Percentiles rank a stretch among this genome's conserved stretches.
Evolutionary conservation across 331 rosid genomes (phyloP).

Genomic region (Erythrophleum ivorense): DNA sequence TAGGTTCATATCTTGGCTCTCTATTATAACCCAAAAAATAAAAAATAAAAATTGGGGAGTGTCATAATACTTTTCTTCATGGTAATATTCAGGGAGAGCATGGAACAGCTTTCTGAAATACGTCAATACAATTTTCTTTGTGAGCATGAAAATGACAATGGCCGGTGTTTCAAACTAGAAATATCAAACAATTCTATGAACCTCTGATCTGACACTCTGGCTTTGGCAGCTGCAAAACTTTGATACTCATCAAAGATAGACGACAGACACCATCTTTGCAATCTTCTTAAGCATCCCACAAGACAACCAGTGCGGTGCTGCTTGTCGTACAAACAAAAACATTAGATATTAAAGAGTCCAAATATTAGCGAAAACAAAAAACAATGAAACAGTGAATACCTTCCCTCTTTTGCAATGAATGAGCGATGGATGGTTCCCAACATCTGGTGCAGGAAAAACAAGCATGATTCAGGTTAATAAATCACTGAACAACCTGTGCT

Average conservation of each 20-base stretch:
- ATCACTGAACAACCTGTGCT: conserved; percentile 22
- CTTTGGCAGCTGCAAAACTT: conserved; percentile 76
- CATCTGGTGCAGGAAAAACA: conserved; percentile 51
- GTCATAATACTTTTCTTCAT: background rate
- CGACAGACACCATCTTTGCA: conserved; percentile 76
- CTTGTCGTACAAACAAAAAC: background rate
- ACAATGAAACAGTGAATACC: background rate
- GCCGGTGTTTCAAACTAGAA: conserved; percentile 47
- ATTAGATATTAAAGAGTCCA: background rate
- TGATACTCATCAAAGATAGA: conserved; percentile 71
- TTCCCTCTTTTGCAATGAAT: conserved; percentile 15
- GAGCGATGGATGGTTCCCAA: background rate
- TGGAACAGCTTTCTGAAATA: background rate
- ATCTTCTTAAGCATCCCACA: conserved; percentile 73
- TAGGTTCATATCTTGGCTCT: background rate
- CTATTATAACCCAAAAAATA: background rate
- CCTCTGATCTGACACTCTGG: conserved; percentile 70
- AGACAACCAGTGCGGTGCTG: conserved; percentile 83
- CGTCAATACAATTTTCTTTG: background rate
- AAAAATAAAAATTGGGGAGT: background rate
- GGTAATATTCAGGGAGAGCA: background rate
- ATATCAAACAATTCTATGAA: conserved; percentile 69
- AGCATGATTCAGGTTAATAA: conserved; percentile 2
- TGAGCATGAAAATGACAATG: conserved; percentile 48
- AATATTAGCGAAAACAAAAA: background rate